Percentiles rank a stretch among this genome's conserved stretches.
Conservation (phyloP, 257 asterid genomes). For the Scutellaria barbata region DNA sequence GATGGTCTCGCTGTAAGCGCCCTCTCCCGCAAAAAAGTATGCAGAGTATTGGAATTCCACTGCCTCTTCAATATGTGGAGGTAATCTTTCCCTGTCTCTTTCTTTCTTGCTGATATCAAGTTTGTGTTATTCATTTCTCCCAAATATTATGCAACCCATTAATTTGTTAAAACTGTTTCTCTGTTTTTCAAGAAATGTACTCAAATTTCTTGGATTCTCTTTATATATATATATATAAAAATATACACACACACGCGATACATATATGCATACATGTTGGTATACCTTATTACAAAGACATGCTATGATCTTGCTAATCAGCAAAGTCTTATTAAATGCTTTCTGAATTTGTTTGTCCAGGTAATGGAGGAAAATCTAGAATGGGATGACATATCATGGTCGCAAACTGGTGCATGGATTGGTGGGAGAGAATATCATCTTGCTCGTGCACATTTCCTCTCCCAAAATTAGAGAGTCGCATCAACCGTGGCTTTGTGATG, state of each 20-base stretch:
- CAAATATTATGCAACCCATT: background rate
- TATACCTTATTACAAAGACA: background rate
- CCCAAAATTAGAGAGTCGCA: slow-evolving; percentile 49
- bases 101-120: background rate
- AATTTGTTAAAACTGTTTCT: background rate
- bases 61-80: slow-evolving; percentile 83
- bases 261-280: background rate
- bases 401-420: slow-evolving; percentile 82
- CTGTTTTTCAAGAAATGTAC: background rate
- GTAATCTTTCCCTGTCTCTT: slow-evolving; percentile 44
- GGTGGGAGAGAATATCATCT: slow-evolving; percentile 80
- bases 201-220: background rate
- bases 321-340: background rate
- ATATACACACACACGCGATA: background rate
- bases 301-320: slow-evolving; percentile 1
- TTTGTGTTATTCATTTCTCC: background rate
- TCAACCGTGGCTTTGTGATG: slow-evolving; percentile 6
- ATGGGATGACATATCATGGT: slow-evolving; percentile 94
- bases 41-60: slow-evolving; percentile 78
- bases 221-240: background rate
- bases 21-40: slow-evolving; percentile 71
- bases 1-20: slow-evolving; percentile 88
- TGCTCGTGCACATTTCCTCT: slow-evolving; percentile 83
- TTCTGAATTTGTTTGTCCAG: slow-evolving; percentile 45
- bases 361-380: slow-evolving; percentile 83